phyloP scores from a whole-genome alignment of 306 rosid genomes.

The Amphicarpaea edgeworthii region DNA sequence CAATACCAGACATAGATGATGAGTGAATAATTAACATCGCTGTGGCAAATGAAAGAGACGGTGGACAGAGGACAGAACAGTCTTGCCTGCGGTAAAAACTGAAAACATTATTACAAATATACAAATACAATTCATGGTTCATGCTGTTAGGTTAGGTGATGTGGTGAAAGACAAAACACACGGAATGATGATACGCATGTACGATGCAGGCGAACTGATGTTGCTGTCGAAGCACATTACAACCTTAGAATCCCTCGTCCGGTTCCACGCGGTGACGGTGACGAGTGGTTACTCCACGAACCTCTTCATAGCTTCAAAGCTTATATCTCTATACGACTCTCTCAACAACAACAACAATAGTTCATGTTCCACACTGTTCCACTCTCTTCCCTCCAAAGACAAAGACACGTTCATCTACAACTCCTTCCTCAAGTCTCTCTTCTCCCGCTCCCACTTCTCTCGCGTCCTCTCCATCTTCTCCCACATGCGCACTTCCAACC shows the following conservation, averaged over 20 bases:
- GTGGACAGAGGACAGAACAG: too few relatives aligned
- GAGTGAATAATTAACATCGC: background rate
- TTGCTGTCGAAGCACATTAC: background rate
- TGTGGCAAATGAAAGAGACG: too few relatives aligned
- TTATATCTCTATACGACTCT: constrained; percentile 2
- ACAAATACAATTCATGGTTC: too few relatives aligned
- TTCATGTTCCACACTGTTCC: background rate
- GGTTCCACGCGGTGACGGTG: constrained; percentile 5
- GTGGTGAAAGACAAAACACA: too few relatives aligned
- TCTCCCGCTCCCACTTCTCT: constrained; percentile 6
- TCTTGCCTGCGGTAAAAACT: too few relatives aligned
- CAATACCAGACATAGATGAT: background rate
- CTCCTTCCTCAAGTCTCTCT: constrained; percentile 9
- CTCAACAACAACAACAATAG: background rate
- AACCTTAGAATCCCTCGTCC: background rate
- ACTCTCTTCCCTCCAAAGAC: constrained; percentile 9
- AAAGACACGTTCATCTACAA: constrained; percentile 4
- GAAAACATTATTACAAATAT: too few relatives aligned
- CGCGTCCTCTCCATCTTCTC: background rate
- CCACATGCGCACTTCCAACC: background rate
- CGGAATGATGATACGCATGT: too few relatives aligned
- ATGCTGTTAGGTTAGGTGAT: too few relatives aligned
- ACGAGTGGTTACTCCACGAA: background rate
- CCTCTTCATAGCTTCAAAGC: background rate
- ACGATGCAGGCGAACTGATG: background rate